phyloP scores from a whole-genome alignment of 1,139 yeast genomes.

The Kodamaea suecica region DNA sequence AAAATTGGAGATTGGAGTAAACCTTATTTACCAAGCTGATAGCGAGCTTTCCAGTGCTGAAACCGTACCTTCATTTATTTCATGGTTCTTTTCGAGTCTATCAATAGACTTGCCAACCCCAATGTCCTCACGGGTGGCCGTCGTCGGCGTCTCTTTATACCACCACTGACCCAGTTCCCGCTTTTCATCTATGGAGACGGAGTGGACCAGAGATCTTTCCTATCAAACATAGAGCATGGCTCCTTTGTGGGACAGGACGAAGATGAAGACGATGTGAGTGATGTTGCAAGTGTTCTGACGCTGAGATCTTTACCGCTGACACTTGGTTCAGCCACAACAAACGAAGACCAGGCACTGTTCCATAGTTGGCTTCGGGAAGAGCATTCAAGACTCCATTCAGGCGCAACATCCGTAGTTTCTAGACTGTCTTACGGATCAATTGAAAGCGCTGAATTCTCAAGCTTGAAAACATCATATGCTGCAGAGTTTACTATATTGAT shows the following conservation, averaged over 20 bases:
- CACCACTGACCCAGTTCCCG: conserved; percentile 69
- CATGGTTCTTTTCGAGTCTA: conserved; percentile 44
- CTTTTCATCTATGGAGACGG: conserved; percentile 60
- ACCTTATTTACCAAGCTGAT: too few species aligned
- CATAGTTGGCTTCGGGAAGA: conserved; percentile 65
- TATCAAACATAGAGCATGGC: conserved; percentile 41
- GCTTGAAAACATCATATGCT: conserved; percentile 42
- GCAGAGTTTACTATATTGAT: conserved; percentile 49
- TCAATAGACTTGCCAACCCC: conserved; percentile 44
- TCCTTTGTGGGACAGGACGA: conserved; percentile 40
- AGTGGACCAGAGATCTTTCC: conserved; percentile 64
- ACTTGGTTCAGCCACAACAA: conserved; percentile 46
- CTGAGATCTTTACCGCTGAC: conserved; percentile 66
- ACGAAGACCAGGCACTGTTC: conserved; percentile 52
- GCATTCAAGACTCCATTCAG: conserved; percentile 56
- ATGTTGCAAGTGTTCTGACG: conserved; percentile 52
- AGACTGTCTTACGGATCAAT: neutral
- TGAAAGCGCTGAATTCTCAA: conserved; percentile 14
- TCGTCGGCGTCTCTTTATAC: conserved; percentile 52
- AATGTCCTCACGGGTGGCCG: conserved; percentile 39
- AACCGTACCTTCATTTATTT: too few species aligned
- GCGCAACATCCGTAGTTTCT: conserved; percentile 20
- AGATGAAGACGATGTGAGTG: conserved; percentile 42
- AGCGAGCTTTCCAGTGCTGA: too few species aligned
- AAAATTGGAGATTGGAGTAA: too few species aligned